These are phyloP conservation scores for Filobasidium uniguttulatum DNA, from an alignment of 1,284 basidiomycete species.

Conservation along the genomic window DNA sequence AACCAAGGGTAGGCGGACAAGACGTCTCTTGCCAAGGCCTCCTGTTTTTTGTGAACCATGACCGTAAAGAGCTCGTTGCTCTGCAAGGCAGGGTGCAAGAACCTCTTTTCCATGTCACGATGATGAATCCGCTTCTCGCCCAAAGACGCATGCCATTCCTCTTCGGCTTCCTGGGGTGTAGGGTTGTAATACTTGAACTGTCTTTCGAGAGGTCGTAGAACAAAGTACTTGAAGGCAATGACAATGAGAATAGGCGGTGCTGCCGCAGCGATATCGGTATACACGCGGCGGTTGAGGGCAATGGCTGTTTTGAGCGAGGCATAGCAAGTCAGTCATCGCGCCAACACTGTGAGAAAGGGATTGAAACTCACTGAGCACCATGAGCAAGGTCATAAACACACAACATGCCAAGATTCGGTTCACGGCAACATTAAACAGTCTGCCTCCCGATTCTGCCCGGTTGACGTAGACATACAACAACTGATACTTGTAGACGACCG, in stretches of 20 bases:
- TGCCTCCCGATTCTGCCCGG: slow-evolving; percentile 78
- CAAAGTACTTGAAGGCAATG: slow-evolving; percentile 65
- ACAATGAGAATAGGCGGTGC: slow-evolving; percentile 65
- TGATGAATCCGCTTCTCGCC: slow-evolving; percentile 34
- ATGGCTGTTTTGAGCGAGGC: slow-evolving; percentile 53
- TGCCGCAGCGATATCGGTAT: slow-evolving; percentile 39
- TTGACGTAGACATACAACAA: slow-evolving; percentile 83
- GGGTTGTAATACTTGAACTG: slow-evolving; percentile 58
- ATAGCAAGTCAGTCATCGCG: background rate
- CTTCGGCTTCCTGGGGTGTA: slow-evolving; percentile 33
- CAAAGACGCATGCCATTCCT: slow-evolving; percentile 20
- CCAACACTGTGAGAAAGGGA: background rate
- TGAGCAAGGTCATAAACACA: slow-evolving; percentile 68
- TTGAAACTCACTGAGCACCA: slow-evolving; percentile 60
- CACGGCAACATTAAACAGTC: slow-evolving; percentile 81
- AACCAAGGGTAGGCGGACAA: slow-evolving; percentile 36
- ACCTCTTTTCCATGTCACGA: slow-evolving; percentile 39
- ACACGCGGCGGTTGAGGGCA: slow-evolving; percentile 64
- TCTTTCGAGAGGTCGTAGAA: slow-evolving; percentile 52
- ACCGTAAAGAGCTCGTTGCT: slow-evolving; percentile 34
- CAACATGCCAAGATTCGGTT: slow-evolving; percentile 66
- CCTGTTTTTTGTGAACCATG: slow-evolving; percentile 38
- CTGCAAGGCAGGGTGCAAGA: slow-evolving; percentile 41
- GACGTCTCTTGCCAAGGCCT: slow-evolving; percentile 29
- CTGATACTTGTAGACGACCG: slow-evolving; percentile 61